A percentile compares a stretch with the other conserved stretches of the same genome.
phyloP scores from a whole-genome alignment of 495 filamentous ascomycete genomes.

The Lepidopterella palustris region DNA sequence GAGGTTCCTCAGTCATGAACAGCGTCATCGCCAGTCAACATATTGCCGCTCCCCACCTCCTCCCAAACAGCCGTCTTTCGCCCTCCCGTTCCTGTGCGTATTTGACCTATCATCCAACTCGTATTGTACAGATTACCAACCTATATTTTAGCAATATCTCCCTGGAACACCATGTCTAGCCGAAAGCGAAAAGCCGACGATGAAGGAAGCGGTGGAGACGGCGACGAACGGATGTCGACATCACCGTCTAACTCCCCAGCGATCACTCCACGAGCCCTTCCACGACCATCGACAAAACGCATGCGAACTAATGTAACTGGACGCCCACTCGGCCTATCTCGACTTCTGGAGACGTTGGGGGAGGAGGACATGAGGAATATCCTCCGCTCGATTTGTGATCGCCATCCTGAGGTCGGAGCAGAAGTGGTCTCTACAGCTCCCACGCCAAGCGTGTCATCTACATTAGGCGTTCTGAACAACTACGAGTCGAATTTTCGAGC shows the following conservation, averaged over 20 bases:
- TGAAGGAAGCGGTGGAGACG: slow-evolving; percentile 46
- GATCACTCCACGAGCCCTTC: slow-evolving; percentile 53
- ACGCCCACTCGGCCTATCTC: slow-evolving; percentile 70
- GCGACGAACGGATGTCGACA: slow-evolving; percentile 77
- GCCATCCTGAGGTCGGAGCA: slow-evolving; percentile 71
- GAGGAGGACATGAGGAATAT: slow-evolving; percentile 72
- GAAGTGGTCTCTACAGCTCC: slow-evolving; percentile 84
- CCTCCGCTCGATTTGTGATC: slow-evolving; percentile 79
- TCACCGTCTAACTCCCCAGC: slow-evolving; percentile 78
- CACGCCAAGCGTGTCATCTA: slow-evolving; percentile 71
- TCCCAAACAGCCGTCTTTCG: slow-evolving; percentile 63
- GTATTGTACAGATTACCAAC: not conserved
- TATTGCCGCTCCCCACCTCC: slow-evolving; percentile 71
- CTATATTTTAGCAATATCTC: slow-evolving; percentile 8
- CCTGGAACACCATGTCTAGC: slow-evolving; percentile 41
- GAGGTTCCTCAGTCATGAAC: slow-evolving; percentile 47
- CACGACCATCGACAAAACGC: slow-evolving; percentile 57
- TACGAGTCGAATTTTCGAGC: slow-evolving; percentile 71
- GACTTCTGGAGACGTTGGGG: slow-evolving; percentile 86
- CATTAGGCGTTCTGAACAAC: slow-evolving; percentile 68
- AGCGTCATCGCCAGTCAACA: slow-evolving; percentile 49
- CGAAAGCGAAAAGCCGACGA: slow-evolving; percentile 90
- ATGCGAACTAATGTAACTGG: slow-evolving; percentile 63
- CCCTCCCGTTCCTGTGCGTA: slow-evolving; percentile 63
- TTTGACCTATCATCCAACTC: not conserved